These are phyloP conservation scores for Lodderomyces parapsilosis DNA, from an alignment of 1,139 yeast species.

Conservation along the genomic window DNA sequence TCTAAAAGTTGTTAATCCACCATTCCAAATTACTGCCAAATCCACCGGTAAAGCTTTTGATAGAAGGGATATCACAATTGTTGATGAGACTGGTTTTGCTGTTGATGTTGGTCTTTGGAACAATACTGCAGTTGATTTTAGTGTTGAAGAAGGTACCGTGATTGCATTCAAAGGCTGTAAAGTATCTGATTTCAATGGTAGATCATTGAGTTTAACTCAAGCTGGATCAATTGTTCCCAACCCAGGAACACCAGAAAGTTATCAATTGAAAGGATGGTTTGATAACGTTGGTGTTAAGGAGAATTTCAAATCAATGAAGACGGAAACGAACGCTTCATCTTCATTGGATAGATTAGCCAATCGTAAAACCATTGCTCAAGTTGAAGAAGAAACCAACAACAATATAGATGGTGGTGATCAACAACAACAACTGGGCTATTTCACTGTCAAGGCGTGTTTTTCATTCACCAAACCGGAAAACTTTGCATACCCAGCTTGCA, in stretches of 20 bases:
- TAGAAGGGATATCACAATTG: constrained; percentile 84
- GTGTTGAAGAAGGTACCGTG: constrained; percentile 76
- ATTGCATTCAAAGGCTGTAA: constrained; percentile 89
- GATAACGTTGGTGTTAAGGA: constrained; percentile 72
- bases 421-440: constrained; percentile 80
- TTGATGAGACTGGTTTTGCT: constrained; percentile 79
- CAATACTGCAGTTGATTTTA: constrained; percentile 76
- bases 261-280: constrained; percentile 90
- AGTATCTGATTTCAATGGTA: constrained; percentile 86
- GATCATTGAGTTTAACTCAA: constrained; percentile 77
- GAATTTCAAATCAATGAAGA: constrained; percentile 60
- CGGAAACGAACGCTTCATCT: constrained; percentile 21
- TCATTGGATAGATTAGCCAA: constrained; percentile 36
- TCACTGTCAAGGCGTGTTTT: constrained; percentile 70
- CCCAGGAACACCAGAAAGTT: constrained; percentile 90
- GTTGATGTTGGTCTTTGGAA: constrained; percentile 90
- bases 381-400: constrained; percentile 60
- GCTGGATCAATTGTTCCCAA: constrained; percentile 73
- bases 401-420: constrained; percentile 45
- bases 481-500: constrained; percentile 91
- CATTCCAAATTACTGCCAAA: constrained; percentile 83
- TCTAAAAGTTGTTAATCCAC: constrained; percentile 71
- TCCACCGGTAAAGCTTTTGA: constrained; percentile 87
- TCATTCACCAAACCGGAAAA: constrained; percentile 70
- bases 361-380: constrained; percentile 67